Conservation (phyloP, 306 rosid genomes). For the Abrus pulchellus region DNA sequence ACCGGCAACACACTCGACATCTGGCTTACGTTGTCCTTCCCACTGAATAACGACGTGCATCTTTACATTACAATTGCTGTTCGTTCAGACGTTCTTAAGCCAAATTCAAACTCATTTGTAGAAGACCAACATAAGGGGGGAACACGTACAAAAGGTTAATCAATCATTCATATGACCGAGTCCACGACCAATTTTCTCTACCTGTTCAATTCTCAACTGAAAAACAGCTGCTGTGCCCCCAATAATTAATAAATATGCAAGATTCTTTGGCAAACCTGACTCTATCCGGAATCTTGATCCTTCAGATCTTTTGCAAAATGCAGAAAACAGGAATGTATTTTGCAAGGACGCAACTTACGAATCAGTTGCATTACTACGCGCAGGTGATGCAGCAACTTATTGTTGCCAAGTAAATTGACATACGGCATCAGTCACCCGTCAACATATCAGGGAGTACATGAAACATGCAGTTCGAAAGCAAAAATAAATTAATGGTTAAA, state of each 20-base stretch:
- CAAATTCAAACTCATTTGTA: not conserved
- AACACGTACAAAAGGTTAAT: conserved; percentile 19
- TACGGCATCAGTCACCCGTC: conserved; percentile 16
- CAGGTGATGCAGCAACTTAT: conserved; percentile 28
- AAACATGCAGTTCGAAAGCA: conserved; percentile 8
- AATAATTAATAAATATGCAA: not conserved
- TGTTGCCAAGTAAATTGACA: conserved; percentile 1
- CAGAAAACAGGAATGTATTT: not conserved
- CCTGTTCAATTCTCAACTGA: not conserved
- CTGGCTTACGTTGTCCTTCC: not conserved
- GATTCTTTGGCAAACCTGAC: conserved; percentile 20
- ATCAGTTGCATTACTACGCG: not conserved
- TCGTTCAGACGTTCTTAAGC: not conserved
- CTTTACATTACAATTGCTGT: conserved; percentile 6
- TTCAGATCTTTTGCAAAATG: conserved; percentile 6
- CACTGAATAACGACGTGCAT: not conserved
- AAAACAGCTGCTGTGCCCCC: not conserved
- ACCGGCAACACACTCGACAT: not conserved
- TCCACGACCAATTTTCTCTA: not conserved
- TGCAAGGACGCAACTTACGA: not conserved
- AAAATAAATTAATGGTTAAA: not conserved
- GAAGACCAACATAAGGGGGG: not conserved
- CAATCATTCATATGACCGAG: not conserved
- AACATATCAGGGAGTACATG: conserved; percentile 10
- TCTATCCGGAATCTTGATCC: conserved; percentile 10